Evolutionary conservation across 2,329 filamentous ascomycete genomes (phyloP).

Genomic region (Cytospora chrysosperma): DNA sequence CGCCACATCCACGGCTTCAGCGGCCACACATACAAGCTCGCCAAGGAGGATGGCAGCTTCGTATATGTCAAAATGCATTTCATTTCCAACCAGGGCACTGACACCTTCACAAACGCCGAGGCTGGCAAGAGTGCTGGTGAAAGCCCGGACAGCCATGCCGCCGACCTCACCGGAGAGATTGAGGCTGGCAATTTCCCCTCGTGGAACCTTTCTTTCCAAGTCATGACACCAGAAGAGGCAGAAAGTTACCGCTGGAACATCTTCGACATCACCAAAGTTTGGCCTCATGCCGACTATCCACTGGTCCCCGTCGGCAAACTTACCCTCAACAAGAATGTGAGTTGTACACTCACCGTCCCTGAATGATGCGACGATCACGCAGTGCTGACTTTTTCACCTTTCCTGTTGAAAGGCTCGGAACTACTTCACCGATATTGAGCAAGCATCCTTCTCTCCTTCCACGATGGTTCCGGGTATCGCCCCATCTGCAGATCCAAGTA

Average conservation of each 20-base stretch:
- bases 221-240: conserved; percentile 44
- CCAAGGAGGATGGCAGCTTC: conserved; percentile 53
- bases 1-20: conserved; percentile 55
- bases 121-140: conserved; percentile 46
- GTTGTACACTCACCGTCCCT: neutral
- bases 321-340: conserved; percentile 51
- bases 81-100: conserved; percentile 52
- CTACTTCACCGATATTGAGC: conserved; percentile 70
- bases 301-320: conserved; percentile 52
- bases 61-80: conserved; percentile 54
- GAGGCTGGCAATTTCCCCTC: conserved; percentile 51
- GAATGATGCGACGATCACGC: neutral
- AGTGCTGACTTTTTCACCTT: neutral
- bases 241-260: conserved; percentile 39
- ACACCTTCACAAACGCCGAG: conserved; percentile 51
- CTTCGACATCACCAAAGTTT: conserved; percentile 59
- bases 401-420: conserved; percentile 45
- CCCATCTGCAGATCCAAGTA: conserved; percentile 56
- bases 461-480: conserved; percentile 64
- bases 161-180: conserved; percentile 54
- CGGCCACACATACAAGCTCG: conserved; percentile 55
- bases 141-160: conserved; percentile 38
- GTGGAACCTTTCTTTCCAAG: conserved; percentile 56
- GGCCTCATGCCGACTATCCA: conserved; percentile 54
- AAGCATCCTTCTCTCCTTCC: conserved; percentile 64